Base-by-base conservation (phyloP, 345 rosid genomes). In the Cardamine resedifolia region DNA sequence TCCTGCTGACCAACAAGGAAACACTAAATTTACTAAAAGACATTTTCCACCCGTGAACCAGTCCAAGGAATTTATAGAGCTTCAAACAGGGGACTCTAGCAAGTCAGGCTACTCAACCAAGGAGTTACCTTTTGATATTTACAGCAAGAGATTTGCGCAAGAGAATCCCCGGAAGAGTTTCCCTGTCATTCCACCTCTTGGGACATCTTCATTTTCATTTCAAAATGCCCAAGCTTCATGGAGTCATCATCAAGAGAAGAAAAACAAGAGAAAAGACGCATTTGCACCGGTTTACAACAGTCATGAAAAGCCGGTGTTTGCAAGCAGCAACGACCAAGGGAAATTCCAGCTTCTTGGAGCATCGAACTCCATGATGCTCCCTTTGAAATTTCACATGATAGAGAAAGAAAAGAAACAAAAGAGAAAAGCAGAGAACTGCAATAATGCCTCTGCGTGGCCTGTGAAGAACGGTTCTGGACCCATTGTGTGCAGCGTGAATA, bases 401-500 rank as follows among this genome's bases (percentile, higher is more conserved):
- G 81, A 77, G 43, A 83, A 57, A 73, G 81, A 82, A 47, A 61
- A 75, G 57, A 87, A 70, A 41, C 79, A 77, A 9, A 81, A 77
- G 73, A 44, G 64, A 21, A 81, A 80, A 55, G 55, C 83, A 72
- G 60, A 27, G 44, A 72, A 19, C 68, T 70, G 31, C 18, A 64
- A 24, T n/a, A 24, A 66, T 38, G 70, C 50, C 64, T 62, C 75
- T 38, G 80, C 47, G 50, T 53, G 51, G 66, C 83, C 84, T 53
- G 44, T 18, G 4, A 77, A 69, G 85, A 76, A 66, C 82, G 75
- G 55, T 70, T 59, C 75, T 26, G 80, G 60, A 58, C 45, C 79
- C 49, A 79, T 79, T 45, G 69, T 66, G 64, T 96, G 99, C 83
- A 67, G 51, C 21, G 53, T 89, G 28, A 96, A 90, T 70, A 80